A percentile compares a stretch with the other conserved stretches of the same genome.
phyloP scores from a whole-genome alignment of 805 yeast species.

The Yarrowia sp. region DNA sequence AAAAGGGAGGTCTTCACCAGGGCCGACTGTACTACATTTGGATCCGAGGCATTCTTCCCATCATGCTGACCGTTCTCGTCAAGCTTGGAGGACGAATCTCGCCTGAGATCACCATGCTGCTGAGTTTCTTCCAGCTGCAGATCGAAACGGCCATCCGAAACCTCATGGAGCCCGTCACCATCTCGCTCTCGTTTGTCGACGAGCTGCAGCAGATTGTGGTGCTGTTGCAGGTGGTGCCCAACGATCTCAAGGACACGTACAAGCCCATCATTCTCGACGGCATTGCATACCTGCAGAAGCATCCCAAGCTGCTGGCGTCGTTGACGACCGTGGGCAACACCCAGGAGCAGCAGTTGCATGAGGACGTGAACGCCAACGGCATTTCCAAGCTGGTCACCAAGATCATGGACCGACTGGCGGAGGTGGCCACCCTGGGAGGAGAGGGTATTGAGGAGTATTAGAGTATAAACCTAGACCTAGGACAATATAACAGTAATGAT shows the following conservation, averaged over 20 bases:
- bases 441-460: slow-evolving; percentile 21
- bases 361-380: slow-evolving; percentile 50
- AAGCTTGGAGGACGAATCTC: slow-evolving; percentile 68
- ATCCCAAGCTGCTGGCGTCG: slow-evolving; percentile 81
- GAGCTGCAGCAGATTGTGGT: slow-evolving; percentile 75
- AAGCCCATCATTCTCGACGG: slow-evolving; percentile 59
- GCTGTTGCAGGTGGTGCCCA: slow-evolving; percentile 61
- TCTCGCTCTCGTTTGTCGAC: slow-evolving; percentile 59
- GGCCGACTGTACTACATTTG: slow-evolving; percentile 73
- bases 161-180: slow-evolving; percentile 67
- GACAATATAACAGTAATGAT: too few relatives aligned
- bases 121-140: slow-evolving; percentile 69
- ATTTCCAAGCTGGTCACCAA: slow-evolving; percentile 17
- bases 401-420: slow-evolving; percentile 23
- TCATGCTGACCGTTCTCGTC: slow-evolving; percentile 64
- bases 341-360: slow-evolving; percentile 68
- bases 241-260: slow-evolving; percentile 6
- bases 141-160: slow-evolving; percentile 65
- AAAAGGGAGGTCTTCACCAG: slow-evolving; percentile 63
- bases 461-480: too few relatives aligned
- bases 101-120: slow-evolving; percentile 70
- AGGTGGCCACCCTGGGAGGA: slow-evolving; percentile 16
- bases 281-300: slow-evolving; percentile 76
- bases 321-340: slow-evolving; percentile 66
- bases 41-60: slow-evolving; percentile 82